These are phyloP conservation scores for Colletotrichum chrysophilum DNA, from an alignment of 2,329 filamentous ascomycete species.

Conservation along the genomic window DNA sequence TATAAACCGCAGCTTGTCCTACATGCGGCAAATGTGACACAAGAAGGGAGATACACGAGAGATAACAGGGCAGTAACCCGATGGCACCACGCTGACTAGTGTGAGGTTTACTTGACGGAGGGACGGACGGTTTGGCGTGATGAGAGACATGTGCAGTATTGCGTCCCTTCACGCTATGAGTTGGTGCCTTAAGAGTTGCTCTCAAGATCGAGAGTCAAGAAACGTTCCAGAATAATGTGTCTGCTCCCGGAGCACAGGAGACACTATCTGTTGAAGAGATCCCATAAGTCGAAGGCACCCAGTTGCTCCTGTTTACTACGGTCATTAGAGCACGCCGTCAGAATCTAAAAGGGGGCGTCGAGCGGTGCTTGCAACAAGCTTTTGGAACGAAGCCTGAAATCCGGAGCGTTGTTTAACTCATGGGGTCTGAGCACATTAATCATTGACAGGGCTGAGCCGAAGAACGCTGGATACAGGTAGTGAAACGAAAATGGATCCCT, in stretches of 20 bases:
- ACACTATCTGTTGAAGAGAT: neutral
- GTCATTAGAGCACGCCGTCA: too few species aligned
- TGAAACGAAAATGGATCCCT: too few species aligned
- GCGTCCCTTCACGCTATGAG: accelerated
- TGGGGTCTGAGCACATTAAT: too few species aligned
- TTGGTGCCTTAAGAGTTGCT: neutral
- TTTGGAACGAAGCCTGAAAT: too few species aligned
- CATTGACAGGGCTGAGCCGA: too few species aligned
- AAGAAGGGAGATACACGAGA: neutral
- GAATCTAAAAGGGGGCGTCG: too few species aligned
- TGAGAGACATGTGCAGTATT: neutral
- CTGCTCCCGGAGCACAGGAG: neutral
- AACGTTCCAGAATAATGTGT: too few species aligned
- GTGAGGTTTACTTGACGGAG: neutral
- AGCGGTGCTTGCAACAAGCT: too few species aligned
- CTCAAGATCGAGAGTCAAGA: too few species aligned
- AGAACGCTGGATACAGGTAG: too few species aligned
- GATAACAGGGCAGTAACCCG: accelerated
- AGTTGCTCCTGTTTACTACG: neutral
- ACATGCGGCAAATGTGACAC: accelerated
- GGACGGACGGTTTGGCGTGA: accelerated
- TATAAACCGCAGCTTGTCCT: neutral
- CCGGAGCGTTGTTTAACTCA: too few species aligned
- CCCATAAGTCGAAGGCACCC: accelerated
- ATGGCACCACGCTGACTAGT: accelerated